A percentile compares a stretch with the other conserved stretches of the same genome.
Evolutionary conservation across 2,329 filamentous ascomycete genomes (phyloP).

Genomic region (Penicillium verrucosum): DNA sequence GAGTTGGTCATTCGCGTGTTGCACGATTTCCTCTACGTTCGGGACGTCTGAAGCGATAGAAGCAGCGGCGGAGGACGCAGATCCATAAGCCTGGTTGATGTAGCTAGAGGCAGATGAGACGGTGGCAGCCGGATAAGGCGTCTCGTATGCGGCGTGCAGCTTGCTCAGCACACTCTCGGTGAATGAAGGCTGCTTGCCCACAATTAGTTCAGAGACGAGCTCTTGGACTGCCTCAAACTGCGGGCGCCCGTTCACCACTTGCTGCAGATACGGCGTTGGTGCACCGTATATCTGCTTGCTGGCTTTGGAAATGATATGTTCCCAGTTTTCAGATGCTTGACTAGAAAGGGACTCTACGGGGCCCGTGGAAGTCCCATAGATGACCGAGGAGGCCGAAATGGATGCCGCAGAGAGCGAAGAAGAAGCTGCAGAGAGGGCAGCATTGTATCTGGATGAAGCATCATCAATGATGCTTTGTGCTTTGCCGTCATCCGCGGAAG

Average conservation of each 20-base stretch:
- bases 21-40: slow-evolving; percentile 56
- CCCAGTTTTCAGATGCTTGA: slow-evolving; percentile 61
- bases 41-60: slow-evolving; percentile 53
- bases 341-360: slow-evolving; percentile 49
- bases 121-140: slow-evolving; percentile 46
- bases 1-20: slow-evolving; percentile 55
- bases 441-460: slow-evolving; percentile 46
- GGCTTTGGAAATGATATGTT: slow-evolving; percentile 60
- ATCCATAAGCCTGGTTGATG: slow-evolving; percentile 47
- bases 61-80: slow-evolving; percentile 37
- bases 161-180: slow-evolving; percentile 75
- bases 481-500: slow-evolving; percentile 33
- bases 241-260: slow-evolving; percentile 59
- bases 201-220: slow-evolving; percentile 71
- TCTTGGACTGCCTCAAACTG: slow-evolving; percentile 69
- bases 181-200: slow-evolving; percentile 75
- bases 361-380: slow-evolving; percentile 47
- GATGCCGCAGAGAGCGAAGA: slow-evolving; percentile 40
- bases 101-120: slow-evolving; percentile 53
- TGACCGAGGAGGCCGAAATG: slow-evolving; percentile 41
- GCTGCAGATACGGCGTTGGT: slow-evolving; percentile 60
- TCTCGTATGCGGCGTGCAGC: slow-evolving; percentile 69
- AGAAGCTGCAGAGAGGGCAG: slow-evolving; percentile 46
- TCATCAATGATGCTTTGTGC: slow-evolving; percentile 41
- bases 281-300: slow-evolving; percentile 69